Base-by-base conservation (phyloP, 2,329 filamentous ascomycete genomes). In the Blastomyces silverae region DNA sequence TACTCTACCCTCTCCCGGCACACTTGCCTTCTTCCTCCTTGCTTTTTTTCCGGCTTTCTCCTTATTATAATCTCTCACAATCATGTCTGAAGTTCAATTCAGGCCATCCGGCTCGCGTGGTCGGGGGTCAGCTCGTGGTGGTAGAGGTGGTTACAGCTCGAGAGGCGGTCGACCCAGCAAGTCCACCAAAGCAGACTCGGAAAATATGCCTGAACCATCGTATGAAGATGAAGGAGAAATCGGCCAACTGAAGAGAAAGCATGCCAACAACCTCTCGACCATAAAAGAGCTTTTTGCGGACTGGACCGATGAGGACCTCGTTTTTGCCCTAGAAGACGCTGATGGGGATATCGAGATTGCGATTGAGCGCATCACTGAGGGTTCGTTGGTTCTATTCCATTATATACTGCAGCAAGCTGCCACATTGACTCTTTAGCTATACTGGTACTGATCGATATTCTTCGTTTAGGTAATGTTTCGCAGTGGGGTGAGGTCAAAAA, bases 1-100 rank as follows among this genome's bases (percentile, higher is more conserved):
- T 15, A 44, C 56, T 25, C 56, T 17, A 48, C 57, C 37, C 42
- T 59, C 55, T 62, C 64, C 44, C 64, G 58, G 39, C 72, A 72
- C 70, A 67, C 70, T 72, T 71, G 67, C 53, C 65, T 70, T 64
- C 66, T 59, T 68, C 70, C 67, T 67, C 68, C 69, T 69, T 72
- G 68, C 70, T 68, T 66, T 69, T 69, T 71, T 68, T 48, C 42
- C 57, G 44, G 42, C 53, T 44, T 52, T 62, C 62, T 69, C 68
- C 69, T 67, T 65, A 64, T 61, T 69, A 53, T 53, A 79, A 46
- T 46, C 44, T 75, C 75, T 77, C 78, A 77, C 78, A 77, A 80
- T 77, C 82, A 97, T 97, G 94, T 96, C 94, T 85, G 93, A 97
- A 86, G 86, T 90, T 82, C 89, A 92, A 84, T 85, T 89, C 81